Percentiles rank a stretch among this genome's conserved stretches.
phyloP scores from a whole-genome alignment of 1,139 yeast species.

The Pichia sp. region DNA sequence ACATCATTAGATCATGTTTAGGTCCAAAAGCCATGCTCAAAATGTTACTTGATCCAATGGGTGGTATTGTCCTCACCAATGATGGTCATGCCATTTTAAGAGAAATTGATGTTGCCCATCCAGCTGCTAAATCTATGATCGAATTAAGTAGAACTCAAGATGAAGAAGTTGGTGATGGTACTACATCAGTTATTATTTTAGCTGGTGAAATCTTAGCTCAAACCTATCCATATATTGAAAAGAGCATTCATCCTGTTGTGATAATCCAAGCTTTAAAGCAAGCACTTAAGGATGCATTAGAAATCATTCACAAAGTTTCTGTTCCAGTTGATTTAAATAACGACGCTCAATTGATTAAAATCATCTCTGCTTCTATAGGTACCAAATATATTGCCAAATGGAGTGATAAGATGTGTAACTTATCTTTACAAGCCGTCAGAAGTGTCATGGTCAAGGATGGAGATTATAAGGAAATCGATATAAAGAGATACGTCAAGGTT shows the following conservation, averaged over 20 bases:
- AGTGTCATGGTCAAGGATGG: conserved; percentile 73
- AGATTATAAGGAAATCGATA: conserved; percentile 81
- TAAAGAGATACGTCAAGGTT: conserved; percentile 87
- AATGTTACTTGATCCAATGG: conserved; percentile 98
- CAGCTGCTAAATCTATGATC: conserved; percentile 99
- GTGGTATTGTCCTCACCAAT: conserved; percentile 95
- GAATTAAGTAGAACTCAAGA: conserved; percentile 97
- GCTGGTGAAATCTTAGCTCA: conserved; percentile 98
- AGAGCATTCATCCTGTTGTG: conserved; percentile 95
- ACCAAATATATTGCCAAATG: conserved; percentile 92
- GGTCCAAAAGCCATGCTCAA: conserved; percentile 99
- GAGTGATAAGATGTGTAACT: conserved; percentile 88
- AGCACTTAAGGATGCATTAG: conserved; percentile 89
- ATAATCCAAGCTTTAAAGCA: conserved; percentile 92
- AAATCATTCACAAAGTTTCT: conserved; percentile 81
- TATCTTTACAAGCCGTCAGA: conserved; percentile 85
- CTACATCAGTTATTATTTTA: conserved; percentile 90
- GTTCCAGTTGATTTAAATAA: conserved; percentile 80
- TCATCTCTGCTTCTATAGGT: conserved; percentile 91
- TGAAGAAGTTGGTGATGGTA: conserved; percentile 99
- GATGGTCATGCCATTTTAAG: conserved; percentile 95
- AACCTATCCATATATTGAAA: conserved; percentile 89
- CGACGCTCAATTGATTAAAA: conserved; percentile 82
- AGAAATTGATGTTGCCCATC: conserved; percentile 92
- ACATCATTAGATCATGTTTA: conserved; percentile 93